Evolutionary conservation across 129 eudicot genomes (phyloP), one percentile per base, ranked within the genome.

Genomic region (Centrapalus pauciflorus): DNA sequence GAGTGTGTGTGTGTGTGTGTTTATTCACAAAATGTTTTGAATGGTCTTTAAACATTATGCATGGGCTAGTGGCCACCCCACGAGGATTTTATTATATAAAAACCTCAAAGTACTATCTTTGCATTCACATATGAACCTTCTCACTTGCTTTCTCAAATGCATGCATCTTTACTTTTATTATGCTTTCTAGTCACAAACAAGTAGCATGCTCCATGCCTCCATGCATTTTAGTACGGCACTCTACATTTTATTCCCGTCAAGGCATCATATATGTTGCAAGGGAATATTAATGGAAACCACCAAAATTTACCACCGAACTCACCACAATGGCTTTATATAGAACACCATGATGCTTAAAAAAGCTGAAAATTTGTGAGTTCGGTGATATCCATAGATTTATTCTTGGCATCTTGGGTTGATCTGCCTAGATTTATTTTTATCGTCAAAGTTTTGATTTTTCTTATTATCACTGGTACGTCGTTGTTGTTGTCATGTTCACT

Each of bases 401-500:
- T 17, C 13, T 48, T 6, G 54, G 16, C n/a, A n/a, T n/a, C n/a
- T n/a, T n/a, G n/a, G n/a, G n/a, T n/a, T n/a, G n/a, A n/a, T n/a
- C n/a, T n/a, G n/a, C n/a, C n/a, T n/a, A n/a, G n/a, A n/a, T n/a
- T n/a, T n/a, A n/a, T n/a, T n/a, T n/a, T n/a, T n/a, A n/a, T n/a
- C n/a, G n/a, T n/a, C n/a, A n/a, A n/a, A n/a, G n/a, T n/a, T n/a
- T n/a, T n/a, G n/a, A n/a, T n/a, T n/a, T n/a, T n/a, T n/a, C n/a
- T n/a, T n/a, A n/a, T n/a, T n/a, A n/a, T n/a, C n/a, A n/a, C n/a
- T n/a, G n/a, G n/a, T n/a, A n/a, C n/a, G n/a, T 16, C 2, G 11
- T 68, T 8, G 54, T 63, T 73, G 35, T 63, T 62, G 55, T 28
- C 27, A n/a, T n/a, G n/a, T n/a, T n/a, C n/a, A n/a, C n/a, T n/a